A percentile compares a stretch with the other conserved stretches of the same genome.
Conservation (phyloP, 225 moss, liverwort and hornwort genomes). For the Thuidium tamariscinum region DNA sequence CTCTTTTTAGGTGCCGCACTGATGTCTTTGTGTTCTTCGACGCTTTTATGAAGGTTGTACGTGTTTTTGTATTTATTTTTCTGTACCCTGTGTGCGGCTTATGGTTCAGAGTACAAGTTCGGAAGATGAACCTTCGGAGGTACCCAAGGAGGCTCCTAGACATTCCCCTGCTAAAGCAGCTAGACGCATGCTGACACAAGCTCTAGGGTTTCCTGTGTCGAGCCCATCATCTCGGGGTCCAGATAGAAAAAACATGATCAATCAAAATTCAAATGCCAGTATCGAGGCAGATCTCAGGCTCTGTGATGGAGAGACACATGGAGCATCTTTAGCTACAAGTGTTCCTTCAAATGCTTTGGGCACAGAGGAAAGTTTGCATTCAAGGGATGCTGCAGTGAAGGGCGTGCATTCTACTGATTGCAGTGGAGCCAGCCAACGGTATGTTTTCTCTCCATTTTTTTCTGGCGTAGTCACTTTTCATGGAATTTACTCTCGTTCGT, state of each 20-base stretch:
- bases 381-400: constrained; percentile 8
- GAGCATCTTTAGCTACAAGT: constrained; percentile 10
- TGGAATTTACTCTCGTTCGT: background rate
- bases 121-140: constrained; percentile 14
- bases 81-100: background rate
- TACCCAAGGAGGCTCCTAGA: constrained; percentile 37
- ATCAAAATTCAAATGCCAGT: background rate
- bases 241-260: constrained; percentile 11
- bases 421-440: constrained; percentile 20
- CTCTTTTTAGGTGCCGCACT: background rate
- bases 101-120: constrained; percentile 20
- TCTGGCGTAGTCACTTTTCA: background rate
- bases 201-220: constrained; percentile 61
- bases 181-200: constrained; percentile 80
- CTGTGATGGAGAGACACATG: background rate
- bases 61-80: background rate
- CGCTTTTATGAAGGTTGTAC: background rate
- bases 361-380: constrained; percentile 4
- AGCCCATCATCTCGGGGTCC: constrained; percentile 33
- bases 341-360: constrained; percentile 1
- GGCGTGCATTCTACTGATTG: background rate
- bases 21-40: background rate
- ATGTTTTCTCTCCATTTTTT: background rate
- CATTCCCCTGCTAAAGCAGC: constrained; percentile 74
- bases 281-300: constrained; percentile 22